phyloP scores from a whole-genome alignment of 2,329 filamentous ascomycete genomes.

The Fusarium sp. region DNA sequence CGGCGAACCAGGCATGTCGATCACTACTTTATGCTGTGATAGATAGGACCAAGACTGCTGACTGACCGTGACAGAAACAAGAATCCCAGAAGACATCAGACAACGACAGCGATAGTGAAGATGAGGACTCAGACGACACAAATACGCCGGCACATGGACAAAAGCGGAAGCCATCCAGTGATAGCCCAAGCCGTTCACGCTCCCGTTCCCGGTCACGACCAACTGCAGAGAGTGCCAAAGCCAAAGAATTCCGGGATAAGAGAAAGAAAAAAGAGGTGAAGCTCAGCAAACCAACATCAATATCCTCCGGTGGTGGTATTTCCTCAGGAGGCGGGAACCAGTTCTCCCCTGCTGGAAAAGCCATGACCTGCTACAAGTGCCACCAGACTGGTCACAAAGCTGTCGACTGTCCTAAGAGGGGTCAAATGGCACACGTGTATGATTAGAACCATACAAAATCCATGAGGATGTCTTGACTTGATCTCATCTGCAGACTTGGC shows the following conservation, averaged over 20 bases:
- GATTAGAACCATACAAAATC: not conserved
- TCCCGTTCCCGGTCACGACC: constrained; percentile 46
- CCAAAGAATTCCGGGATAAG: constrained; percentile 64
- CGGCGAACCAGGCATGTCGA: constrained; percentile 42
- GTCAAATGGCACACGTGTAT: not conserved
- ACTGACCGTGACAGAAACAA: constrained; percentile 28
- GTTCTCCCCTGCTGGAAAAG: constrained; percentile 34
- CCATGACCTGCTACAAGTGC: constrained; percentile 66
- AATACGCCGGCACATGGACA: constrained; percentile 37
- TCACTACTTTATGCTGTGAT: not conserved
- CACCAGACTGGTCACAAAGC: constrained; percentile 69
- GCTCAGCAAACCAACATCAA: constrained; percentile 68
- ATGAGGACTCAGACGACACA: constrained; percentile 40
- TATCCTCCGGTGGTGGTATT: constrained; percentile 55
- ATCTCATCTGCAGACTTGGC: not conserved
- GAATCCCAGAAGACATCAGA: constrained; percentile 19
- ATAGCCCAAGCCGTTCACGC: constrained; percentile 44
- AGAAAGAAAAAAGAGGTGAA: constrained; percentile 73
- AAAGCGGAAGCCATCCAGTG: constrained; percentile 42
- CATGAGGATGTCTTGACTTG: not conserved
- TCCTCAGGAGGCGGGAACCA: constrained; percentile 53
- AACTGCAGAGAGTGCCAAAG: constrained; percentile 42
- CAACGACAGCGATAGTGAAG: constrained; percentile 41
- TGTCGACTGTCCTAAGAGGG: constrained; percentile 60
- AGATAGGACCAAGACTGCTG: not conserved